These are phyloP conservation scores for Phoenix dactylifera DNA, from an alignment of 176 grass and related monocot species.

Conservation along the genomic window DNA sequence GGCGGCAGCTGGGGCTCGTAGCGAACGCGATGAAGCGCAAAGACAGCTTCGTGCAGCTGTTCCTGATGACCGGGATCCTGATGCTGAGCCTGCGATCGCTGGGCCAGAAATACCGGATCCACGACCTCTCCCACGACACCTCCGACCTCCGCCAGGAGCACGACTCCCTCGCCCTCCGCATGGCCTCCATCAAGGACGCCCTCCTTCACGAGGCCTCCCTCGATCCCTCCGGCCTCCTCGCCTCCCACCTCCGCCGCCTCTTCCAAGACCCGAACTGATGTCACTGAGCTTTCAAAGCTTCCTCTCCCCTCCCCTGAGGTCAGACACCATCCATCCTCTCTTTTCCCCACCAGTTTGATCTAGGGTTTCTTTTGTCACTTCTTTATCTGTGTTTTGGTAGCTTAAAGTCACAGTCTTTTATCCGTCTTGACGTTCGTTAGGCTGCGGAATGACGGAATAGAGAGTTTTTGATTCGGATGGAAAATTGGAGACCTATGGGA, in stretches of 20 bases:
- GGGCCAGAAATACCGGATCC: conserved; percentile 71
- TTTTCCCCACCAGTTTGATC: too few species aligned
- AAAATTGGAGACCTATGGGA: too few species aligned
- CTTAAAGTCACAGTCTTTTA: too few species aligned
- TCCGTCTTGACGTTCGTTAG: too few species aligned
- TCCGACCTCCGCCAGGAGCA: conserved; percentile 53
- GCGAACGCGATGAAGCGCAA: conserved; percentile 69
- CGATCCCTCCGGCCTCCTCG: conserved; percentile 49
- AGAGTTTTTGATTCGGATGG: too few species aligned
- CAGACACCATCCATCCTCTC: too few species aligned
- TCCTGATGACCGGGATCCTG: conserved; percentile 71
- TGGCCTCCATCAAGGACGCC: conserved; percentile 42
- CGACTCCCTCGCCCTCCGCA: conserved; percentile 38
- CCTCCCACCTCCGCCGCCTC: conserved; percentile 66
- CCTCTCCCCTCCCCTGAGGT: too few species aligned
- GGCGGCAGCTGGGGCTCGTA: conserved; percentile 27
- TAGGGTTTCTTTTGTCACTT: too few species aligned
- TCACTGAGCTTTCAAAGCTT: too few species aligned
- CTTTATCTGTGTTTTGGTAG: too few species aligned
- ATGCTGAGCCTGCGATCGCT: conserved; percentile 76
- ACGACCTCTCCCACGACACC: conserved; percentile 62
- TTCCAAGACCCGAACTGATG: conserved; percentile 34
- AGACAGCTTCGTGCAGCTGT: conserved; percentile 70
- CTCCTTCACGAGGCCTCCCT: conserved; percentile 52
- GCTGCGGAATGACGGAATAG: too few species aligned